Conservation (phyloP, 2,329 filamentous ascomycete species). For the Ophiostoma fasciatum region DNA sequence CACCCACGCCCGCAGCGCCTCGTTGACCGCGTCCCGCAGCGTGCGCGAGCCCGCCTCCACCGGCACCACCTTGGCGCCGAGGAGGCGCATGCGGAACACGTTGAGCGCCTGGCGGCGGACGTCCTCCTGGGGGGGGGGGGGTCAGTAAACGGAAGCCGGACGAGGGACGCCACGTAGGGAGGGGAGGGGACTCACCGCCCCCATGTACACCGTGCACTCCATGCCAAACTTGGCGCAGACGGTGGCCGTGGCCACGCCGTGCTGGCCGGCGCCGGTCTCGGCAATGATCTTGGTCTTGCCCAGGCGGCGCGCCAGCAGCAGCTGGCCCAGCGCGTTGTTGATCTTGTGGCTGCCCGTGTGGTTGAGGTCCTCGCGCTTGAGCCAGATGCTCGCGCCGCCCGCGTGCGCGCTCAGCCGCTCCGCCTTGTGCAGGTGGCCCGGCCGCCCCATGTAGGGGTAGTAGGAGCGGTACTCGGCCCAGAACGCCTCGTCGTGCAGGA, state of each 20-base stretch:
- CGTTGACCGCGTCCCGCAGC: conserved; percentile 81
- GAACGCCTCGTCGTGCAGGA: conserved; percentile 76
- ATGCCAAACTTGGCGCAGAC: conserved; percentile 97
- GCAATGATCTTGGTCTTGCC: conserved; percentile 97
- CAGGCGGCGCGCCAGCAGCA: conserved; percentile 68
- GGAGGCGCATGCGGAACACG: conserved; percentile 94
- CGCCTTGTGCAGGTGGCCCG: conserved; percentile 80
- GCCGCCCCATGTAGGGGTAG: conserved; percentile 94
- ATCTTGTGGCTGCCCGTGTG: conserved; percentile 99
- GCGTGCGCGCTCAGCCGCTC: conserved; percentile 77
- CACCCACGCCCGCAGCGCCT: conserved; percentile 89
- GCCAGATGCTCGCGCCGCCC: conserved; percentile 88
- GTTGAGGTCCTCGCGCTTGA: conserved; percentile 95
- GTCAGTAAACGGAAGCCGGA: neutral
- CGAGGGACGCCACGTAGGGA: conserved; percentile 21
- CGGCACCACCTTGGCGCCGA: conserved; percentile 82
- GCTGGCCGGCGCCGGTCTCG: conserved; percentile 93
- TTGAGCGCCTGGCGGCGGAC: conserved; percentile 92
- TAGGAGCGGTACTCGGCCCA: conserved; percentile 95
- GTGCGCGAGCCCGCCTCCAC: conserved; percentile 83
- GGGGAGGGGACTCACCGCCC: too few species aligned
- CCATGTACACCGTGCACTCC: conserved; percentile 98
- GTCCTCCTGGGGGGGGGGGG: too few species aligned
- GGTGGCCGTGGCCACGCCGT: conserved; percentile 93
- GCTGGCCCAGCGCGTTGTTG: conserved; percentile 93